Evolutionary conservation across 768 basidiomycete genomes (phyloP), one percentile per base, ranked within the genome.

Genomic region (Postia placenta): DNA sequence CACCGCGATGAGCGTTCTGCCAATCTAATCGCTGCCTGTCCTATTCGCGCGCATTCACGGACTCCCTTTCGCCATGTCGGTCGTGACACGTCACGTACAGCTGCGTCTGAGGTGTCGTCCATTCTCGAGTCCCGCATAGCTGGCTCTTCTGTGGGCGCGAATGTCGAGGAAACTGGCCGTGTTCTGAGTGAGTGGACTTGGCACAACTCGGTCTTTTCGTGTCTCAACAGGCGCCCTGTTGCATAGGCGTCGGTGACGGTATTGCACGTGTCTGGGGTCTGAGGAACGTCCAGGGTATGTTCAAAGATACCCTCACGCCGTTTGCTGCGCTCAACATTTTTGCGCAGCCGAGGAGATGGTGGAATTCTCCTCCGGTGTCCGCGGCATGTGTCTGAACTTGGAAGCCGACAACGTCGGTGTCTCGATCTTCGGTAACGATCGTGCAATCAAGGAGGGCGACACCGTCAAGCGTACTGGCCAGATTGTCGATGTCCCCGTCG

Each of bases 321-420:
- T 23, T 51, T 23, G 2, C 11, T 23, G 25, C 22, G 9, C 52
- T 66, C 56, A 52, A 60, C 50, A 51, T 47, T 57, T 51, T 17
- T 28, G 56, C 48, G 42, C 71, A 93, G 87, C 87, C 74, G 96
- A 99, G 76, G 96, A 99, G 84, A 99, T 99, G 96, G 96, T 99
- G 81, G 96, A 99, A 81, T 99, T 99, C 82, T 92, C 95, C 43
- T 98, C 96, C 45, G 96, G 96, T 73, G 85, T 99, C 64, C 94
- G 96, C 69, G 96, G 96, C 80, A 99, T 99, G 96, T 97, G 94
- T 73, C 74, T 99, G 73, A 99, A 99, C 88, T 87, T 99, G 84
- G 96, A 99, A 76, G 92, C 95, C 74, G 96, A 98, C 85, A 97
- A 97, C 64, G 95, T 98, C 79, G 96, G 96, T 92, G 92, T 99